Conservation (phyloP, 2,329 filamentous ascomycete genomes). For the Albifimbria verrucaria region DNA sequence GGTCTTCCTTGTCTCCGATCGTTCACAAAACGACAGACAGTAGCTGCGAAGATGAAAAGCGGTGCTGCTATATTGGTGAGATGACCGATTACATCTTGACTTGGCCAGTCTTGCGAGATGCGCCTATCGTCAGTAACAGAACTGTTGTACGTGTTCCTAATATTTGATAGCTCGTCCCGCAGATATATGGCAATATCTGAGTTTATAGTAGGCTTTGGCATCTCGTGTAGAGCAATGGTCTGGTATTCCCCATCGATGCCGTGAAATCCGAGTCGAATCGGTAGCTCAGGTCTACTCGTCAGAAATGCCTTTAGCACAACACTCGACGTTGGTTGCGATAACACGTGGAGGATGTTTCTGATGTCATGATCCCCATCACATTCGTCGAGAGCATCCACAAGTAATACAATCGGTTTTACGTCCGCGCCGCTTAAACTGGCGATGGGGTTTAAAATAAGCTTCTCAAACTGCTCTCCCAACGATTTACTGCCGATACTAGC, state of each 20-base stretch:
- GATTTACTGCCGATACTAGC: conserved; percentile 22
- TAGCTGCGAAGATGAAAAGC: conserved; percentile 33
- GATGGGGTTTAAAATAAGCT: conserved; percentile 34
- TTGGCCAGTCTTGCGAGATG: conserved; percentile 26
- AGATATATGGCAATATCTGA: conserved; percentile 34
- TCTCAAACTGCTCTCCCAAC: conserved; percentile 35
- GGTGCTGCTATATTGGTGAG: conserved; percentile 26
- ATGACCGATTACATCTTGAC: neutral
- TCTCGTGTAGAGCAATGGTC: conserved; percentile 30
- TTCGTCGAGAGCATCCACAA: conserved; percentile 32
- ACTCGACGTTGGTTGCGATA: conserved; percentile 3
- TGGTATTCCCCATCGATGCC: conserved; percentile 16
- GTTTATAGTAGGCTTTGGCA: conserved; percentile 24
- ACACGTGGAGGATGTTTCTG: conserved; percentile 22
- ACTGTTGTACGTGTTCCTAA: conserved; percentile 21
- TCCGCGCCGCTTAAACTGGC: neutral
- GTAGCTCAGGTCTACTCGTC: conserved; percentile 39
- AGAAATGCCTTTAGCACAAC: conserved; percentile 32
- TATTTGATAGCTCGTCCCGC: conserved; percentile 20
- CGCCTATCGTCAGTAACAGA: neutral
- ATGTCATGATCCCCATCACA: conserved; percentile 25
- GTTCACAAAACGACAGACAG: no score
- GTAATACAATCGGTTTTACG: conserved; percentile 18
- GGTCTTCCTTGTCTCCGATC: no score
- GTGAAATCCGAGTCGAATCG: conserved; percentile 32